Percentiles rank a stretch among this genome's conserved stretches.
phyloP scores from a whole-genome alignment of 2,329 filamentous ascomycete genomes.

The Fusarium pseudocircinatum region DNA sequence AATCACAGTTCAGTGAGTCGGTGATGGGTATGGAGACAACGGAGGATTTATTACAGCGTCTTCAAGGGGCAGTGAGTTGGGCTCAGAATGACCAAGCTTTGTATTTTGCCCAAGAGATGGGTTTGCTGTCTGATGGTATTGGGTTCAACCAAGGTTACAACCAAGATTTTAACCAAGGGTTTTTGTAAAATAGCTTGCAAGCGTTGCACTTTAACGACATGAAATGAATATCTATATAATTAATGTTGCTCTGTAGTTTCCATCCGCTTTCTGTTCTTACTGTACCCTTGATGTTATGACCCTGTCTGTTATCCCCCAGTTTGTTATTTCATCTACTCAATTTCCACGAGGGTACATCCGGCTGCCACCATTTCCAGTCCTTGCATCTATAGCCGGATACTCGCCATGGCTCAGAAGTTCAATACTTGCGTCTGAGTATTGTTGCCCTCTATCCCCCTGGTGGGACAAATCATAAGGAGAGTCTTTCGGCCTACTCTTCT shows the following conservation, averaged over 20 bases:
- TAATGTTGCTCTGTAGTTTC: not conserved
- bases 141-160: not conserved
- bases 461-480: not conserved
- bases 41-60: not conserved
- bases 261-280: no score
- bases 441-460: not conserved
- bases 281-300: no score
- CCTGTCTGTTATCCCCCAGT: not conserved
- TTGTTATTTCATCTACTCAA: not conserved
- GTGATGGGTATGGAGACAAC: not conserved
- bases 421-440: not conserved
- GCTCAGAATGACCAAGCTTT: constrained; percentile 25
- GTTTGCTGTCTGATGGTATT: not conserved
- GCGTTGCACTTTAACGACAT: not conserved
- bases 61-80: constrained; percentile 8
- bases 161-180: not conserved
- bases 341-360: accelerated
- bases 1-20: not conserved
- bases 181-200: not conserved
- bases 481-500: accelerated
- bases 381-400: accelerated
- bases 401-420: not conserved
- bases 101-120: constrained; percentile 16
- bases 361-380: not conserved
- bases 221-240: not conserved